Evolutionary conservation across 129 eudicot species (phyloP).

Genomic region (Sambucus nigra): DNA sequence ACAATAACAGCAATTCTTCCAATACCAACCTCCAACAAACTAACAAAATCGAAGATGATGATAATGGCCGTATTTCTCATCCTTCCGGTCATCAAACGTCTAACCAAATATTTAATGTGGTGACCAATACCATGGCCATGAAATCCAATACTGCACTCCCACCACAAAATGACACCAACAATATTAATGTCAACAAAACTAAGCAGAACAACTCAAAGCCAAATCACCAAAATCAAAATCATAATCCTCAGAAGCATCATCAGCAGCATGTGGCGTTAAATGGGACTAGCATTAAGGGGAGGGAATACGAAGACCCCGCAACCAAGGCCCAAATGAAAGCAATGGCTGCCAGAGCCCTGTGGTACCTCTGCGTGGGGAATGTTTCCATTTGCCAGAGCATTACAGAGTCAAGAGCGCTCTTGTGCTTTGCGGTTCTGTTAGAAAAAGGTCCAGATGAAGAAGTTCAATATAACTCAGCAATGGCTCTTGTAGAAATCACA

Average conservation of each 20-base stretch:
- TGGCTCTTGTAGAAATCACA: slow-evolving; percentile 45
- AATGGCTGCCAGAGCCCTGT: slow-evolving; percentile 42
- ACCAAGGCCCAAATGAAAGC: slow-evolving; percentile 35
- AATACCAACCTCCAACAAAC: background rate
- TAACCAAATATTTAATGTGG: slow-evolving; percentile 32
- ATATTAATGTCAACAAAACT: slow-evolving; percentile 3
- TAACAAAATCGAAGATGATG: slow-evolving; percentile 7
- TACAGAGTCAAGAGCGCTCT: slow-evolving; percentile 43
- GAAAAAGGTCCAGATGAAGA: slow-evolving; percentile 40
- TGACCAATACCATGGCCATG: slow-evolving; percentile 30
- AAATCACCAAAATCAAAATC: slow-evolving; percentile 11
- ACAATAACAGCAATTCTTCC: background rate
- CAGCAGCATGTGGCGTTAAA: slow-evolving; percentile 15
- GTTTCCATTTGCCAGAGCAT: slow-evolving; percentile 31
- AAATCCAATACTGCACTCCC: slow-evolving; percentile 12
- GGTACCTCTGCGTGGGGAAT: slow-evolving; percentile 34
- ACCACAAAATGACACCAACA: background rate
- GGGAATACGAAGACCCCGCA: slow-evolving; percentile 34
- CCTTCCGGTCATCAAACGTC: slow-evolving; percentile 23
- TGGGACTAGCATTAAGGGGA: slow-evolving; percentile 27
- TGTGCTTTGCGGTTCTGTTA: slow-evolving; percentile 38
- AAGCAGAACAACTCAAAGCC: slow-evolving; percentile 14
- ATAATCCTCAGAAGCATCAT: slow-evolving; percentile 25
- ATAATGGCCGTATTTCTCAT: slow-evolving; percentile 15
- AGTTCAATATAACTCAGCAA: slow-evolving; percentile 35